A percentile compares a stretch with the other conserved stretches of the same genome.
phyloP scores from a whole-genome alignment of 2,329 filamentous ascomycete species.

The Pyrenophora seminiperda region DNA sequence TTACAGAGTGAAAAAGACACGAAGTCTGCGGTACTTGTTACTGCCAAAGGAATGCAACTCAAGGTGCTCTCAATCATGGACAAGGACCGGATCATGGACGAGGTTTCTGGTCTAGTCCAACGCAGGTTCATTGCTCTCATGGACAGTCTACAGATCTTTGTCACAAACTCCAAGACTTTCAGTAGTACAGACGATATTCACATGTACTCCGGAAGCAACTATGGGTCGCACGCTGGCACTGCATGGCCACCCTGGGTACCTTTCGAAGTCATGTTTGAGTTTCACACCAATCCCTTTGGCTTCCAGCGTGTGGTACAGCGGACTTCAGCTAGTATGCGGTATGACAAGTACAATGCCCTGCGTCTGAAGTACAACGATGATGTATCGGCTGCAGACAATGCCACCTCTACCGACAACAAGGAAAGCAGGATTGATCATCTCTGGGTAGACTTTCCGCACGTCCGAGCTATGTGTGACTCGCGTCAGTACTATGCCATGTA shows the following conservation, averaged over 20 bases:
- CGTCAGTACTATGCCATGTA: conserved; percentile 98
- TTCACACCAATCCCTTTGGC: conserved; percentile 90
- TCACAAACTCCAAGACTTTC: conserved; percentile 92
- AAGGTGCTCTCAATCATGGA: conserved; percentile 99
- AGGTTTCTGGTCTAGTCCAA: conserved; percentile 93
- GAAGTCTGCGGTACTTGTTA: conserved; percentile 94
- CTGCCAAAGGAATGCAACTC: conserved; percentile 96
- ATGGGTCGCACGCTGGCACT: conserved; percentile 81
- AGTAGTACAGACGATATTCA: conserved; percentile 78
- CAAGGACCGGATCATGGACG: conserved; percentile 87
- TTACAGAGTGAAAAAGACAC: conserved; percentile 98
- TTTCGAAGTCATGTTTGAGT: conserved; percentile 98
- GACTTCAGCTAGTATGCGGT: conserved; percentile 90
- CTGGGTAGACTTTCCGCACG: conserved; percentile 94
- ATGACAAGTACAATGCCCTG: conserved; percentile 97
- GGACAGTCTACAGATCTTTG: conserved; percentile 98
- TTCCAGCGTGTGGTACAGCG: conserved; percentile 97
- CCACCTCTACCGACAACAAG: conserved; percentile 57
- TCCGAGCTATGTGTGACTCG: conserved; percentile 94
- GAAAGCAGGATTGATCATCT: conserved; percentile 93
- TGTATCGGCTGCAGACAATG: conserved; percentile 68
- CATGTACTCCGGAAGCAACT: conserved; percentile 92
- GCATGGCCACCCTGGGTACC: conserved; percentile 98
- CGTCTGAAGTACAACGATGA: conserved; percentile 97
- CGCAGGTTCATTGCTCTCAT: conserved; percentile 92